Percentiles rank a stretch among this genome's conserved stretches.
Conservation (phyloP, 192 early-diverging fungal species). For the Entomortierella parvispora region DNA sequence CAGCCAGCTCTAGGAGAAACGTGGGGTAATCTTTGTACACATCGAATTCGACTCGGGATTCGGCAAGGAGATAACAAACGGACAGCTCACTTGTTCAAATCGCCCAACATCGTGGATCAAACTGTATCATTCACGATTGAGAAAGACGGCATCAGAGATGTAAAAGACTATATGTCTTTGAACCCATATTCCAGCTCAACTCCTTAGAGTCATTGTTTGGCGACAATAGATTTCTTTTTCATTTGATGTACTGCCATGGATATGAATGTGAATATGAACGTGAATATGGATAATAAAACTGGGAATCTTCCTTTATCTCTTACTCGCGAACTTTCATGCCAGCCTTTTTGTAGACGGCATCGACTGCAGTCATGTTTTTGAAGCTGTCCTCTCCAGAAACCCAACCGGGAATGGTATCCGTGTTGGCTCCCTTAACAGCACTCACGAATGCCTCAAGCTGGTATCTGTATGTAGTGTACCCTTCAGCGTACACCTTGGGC, state of each 20-base stretch:
- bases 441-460: slow-evolving; percentile 51
- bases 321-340: slow-evolving; percentile 36
- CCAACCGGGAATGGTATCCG: slow-evolving; percentile 34
- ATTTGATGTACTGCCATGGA: too few species aligned
- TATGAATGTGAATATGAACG: too few species aligned
- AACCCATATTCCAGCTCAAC: neutral
- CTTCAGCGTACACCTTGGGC: slow-evolving; percentile 37
- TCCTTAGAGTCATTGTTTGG: too few species aligned
- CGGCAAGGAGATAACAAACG: slow-evolving; percentile 4
- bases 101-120: slow-evolving; percentile 23
- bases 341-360: slow-evolving; percentile 17
- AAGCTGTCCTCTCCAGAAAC: slow-evolving; percentile 34
- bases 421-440: slow-evolving; percentile 20
- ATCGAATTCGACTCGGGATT: slow-evolving; percentile 30
- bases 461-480: slow-evolving; percentile 37
- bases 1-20: slow-evolving; percentile 47
- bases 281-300: too few species aligned
- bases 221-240: too few species aligned
- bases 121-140: slow-evolving; percentile 14
- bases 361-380: slow-evolving; percentile 41
- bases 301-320: neutral
- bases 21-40: slow-evolving; percentile 38
- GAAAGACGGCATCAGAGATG: slow-evolving; percentile 12
- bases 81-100: slow-evolving; percentile 41
- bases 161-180: neutral